phyloP scores from a whole-genome alignment of 805 yeast genomes.

The Candida broadrunensis region DNA sequence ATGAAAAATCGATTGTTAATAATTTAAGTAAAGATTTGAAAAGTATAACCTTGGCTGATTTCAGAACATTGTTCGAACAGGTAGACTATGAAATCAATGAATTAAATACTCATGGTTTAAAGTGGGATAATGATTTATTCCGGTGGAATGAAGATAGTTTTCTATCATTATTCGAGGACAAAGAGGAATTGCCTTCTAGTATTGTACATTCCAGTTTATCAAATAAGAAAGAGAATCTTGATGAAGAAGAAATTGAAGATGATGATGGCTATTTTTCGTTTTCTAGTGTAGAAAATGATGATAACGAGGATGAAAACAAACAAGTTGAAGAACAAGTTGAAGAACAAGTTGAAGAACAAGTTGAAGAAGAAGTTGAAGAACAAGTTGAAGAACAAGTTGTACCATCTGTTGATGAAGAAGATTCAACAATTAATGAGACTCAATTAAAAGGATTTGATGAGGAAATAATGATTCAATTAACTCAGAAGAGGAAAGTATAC shows the following conservation, averaged over 20 bases:
- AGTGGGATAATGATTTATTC: conserved; percentile 18
- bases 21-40: background rate
- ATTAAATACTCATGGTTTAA: conserved; percentile 8
- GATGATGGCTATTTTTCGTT: too few relatives aligned
- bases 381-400: background rate
- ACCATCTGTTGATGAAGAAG: background rate
- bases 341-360: conserved; percentile 4
- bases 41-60: conserved; percentile 2
- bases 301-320: conserved; percentile 6
- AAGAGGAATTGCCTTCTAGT: too few relatives aligned
- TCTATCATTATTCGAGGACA: conserved; percentile 11
- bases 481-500: conserved; percentile 12
- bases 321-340: background rate
- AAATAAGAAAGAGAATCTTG: too few relatives aligned
- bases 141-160: conserved; percentile 14
- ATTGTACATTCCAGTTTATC: too few relatives aligned
- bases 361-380: background rate
- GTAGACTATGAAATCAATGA: conserved; percentile 20
- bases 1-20: background rate
- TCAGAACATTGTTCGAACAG: conserved; percentile 27
- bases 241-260: too few relatives aligned
- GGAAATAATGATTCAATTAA: conserved; percentile 13
- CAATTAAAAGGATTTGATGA: conserved; percentile 15
- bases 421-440: conserved; percentile 2
- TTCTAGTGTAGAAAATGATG: conserved; percentile 2